A percentile compares a stretch with the other conserved stretches of the same genome.
These are phyloP conservation scores for Lenzites betulinus DNA, from an alignment of 768 basidiomycete genomes.

Conservation along the genomic window DNA sequence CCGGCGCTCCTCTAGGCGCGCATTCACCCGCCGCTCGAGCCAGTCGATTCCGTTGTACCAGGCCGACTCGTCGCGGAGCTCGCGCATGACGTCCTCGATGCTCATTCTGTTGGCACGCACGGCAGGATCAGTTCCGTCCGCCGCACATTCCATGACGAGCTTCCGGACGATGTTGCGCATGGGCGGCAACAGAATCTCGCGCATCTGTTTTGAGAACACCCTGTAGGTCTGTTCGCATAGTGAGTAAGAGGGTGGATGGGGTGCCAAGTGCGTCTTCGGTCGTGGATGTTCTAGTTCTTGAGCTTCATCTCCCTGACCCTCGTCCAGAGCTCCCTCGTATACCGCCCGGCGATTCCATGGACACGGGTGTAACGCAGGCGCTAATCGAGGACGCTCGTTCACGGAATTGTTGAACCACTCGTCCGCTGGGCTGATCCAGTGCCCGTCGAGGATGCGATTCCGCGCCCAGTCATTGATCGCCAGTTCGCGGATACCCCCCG, in stretches of 20 bases:
- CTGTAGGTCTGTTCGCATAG: constrained; percentile 68
- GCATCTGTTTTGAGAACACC: constrained; percentile 59
- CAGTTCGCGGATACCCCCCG: constrained; percentile 48
- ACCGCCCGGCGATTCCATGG: constrained; percentile 49
- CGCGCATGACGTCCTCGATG: constrained; percentile 59
- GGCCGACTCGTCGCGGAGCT: constrained; percentile 57
- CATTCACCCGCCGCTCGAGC: constrained; percentile 50
- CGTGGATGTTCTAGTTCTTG: constrained; percentile 50
- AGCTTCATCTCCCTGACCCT: constrained; percentile 25
- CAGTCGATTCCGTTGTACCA: constrained; percentile 81
- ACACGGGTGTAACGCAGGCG: constrained; percentile 50
- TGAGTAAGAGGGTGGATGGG: constrained; percentile 58
- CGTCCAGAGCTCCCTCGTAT: constrained; percentile 29
- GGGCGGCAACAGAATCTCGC: constrained; percentile 59
- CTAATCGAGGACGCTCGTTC: constrained; percentile 35
- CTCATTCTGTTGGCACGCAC: constrained; percentile 56
- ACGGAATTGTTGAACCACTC: constrained; percentile 53
- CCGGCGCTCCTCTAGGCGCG: constrained; percentile 26
- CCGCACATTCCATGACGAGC: constrained; percentile 62
- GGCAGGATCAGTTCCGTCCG: constrained; percentile 53
- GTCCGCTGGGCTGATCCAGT: constrained; percentile 77
- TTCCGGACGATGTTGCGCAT: constrained; percentile 71
- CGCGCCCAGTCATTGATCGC: constrained; percentile 76
- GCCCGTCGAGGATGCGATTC: constrained; percentile 69
- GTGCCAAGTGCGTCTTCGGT: constrained; percentile 47